Evolutionary conservation across 2,329 filamentous ascomycete genomes (phyloP), one percentile per base, ranked within the genome.

Genomic region (Aspergillus luchuensis): DNA sequence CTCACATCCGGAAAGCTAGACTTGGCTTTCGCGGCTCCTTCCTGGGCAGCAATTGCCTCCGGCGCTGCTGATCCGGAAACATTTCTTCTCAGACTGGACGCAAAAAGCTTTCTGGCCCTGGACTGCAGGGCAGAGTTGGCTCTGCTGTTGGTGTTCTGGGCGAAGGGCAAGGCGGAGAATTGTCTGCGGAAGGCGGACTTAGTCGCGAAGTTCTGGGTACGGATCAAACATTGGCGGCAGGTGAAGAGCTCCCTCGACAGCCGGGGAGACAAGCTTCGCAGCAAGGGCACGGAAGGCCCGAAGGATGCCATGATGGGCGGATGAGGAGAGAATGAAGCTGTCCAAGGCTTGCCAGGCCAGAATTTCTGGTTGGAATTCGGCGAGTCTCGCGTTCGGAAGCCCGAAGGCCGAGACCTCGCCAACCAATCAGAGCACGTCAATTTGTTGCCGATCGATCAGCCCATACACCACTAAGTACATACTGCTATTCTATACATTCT

Each of bases 1-100:
- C 85, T 92, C 8, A 85, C 85, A 69, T 90, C 76, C 17, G 85
- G 84, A 69, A 84, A 86, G 64, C 73, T 71, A 6, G 76, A 75
- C 60, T 74, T 76, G 8, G 67, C 59, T 51, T 73, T 70, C 7
- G 69, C 58, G 15, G 67, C 63, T 13, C 61, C 68, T 33, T 72
- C 63, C 48, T 67, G 67, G 2, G 68, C 57, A 5, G 68, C 61
- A 49, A 59, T 65, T 4, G 61, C 60, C 8, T 67, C 56, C 19
- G 38, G 15, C 2, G 70, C 59, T 1, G 70, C 60, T 1, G 69
- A 68, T 11, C 64, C 61, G 3, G 70, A 67, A 7, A 63, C 60
- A 0, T 64, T 70, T 36, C 60, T 64, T 36, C 64, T 69, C 17
- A 74, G 30, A 15, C 59, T 64, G 2, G 67, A 69, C 4, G 71